These are phyloP conservation scores for Purshia tridentata DNA, from an alignment of 306 rosid species.

Conservation along the genomic window DNA sequence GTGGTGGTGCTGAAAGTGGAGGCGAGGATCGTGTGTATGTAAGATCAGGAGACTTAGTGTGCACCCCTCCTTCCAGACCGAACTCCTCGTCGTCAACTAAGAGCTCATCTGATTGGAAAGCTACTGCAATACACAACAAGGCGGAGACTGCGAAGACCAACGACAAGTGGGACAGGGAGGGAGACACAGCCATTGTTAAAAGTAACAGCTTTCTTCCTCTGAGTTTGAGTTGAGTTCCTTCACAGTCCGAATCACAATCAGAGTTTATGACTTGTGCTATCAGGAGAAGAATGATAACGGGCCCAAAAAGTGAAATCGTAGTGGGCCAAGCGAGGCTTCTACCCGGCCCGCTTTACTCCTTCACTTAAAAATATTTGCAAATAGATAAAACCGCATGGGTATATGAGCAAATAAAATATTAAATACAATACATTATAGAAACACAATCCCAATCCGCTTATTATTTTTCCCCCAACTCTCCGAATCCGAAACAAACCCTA, in stretches of 20 bases:
- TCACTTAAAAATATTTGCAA: too few relatives aligned
- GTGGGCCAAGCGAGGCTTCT: background rate
- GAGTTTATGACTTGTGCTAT: background rate
- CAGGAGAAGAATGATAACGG: background rate
- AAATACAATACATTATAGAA: background rate
- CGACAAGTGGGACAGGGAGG: background rate
- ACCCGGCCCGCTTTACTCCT: too few relatives aligned
- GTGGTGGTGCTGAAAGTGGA: slow-evolving; percentile 14
- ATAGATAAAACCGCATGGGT: background rate
- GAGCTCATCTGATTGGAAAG: slow-evolving; percentile 94
- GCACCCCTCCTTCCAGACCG: slow-evolving; percentile 75
- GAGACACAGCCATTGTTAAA: slow-evolving; percentile 28
- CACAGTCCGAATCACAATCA: too few relatives aligned
- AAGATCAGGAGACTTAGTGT: slow-evolving; percentile 35
- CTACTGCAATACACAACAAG: slow-evolving; percentile 32
- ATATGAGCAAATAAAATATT: background rate
- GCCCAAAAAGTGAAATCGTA: slow-evolving; percentile 1
- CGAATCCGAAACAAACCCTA: slow-evolving; percentile 22
- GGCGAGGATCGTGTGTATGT: slow-evolving; percentile 30
- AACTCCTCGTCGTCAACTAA: slow-evolving; percentile 88
- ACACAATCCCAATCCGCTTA: background rate
- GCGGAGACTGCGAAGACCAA: slow-evolving; percentile 25
- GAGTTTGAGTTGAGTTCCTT: background rate
- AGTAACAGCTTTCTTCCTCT: too few relatives aligned
- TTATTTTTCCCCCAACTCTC: background rate